phyloP scores from a whole-genome alignment of 129 eudicot species.

The Centella asiatica region DNA sequence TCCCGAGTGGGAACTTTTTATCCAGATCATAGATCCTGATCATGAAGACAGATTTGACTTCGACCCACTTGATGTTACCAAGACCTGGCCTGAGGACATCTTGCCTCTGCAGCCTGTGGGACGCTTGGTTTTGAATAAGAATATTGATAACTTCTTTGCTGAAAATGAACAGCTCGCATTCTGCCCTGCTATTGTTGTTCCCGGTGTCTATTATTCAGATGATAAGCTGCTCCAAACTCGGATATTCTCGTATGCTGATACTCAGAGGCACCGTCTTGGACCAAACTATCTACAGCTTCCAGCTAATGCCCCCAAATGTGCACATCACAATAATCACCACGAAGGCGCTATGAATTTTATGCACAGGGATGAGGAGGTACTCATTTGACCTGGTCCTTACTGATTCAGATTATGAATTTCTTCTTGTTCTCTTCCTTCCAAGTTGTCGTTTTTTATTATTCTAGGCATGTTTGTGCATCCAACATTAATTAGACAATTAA shows the following conservation, averaged over 20 bases:
- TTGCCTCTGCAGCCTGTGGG: constrained; percentile 81
- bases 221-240: constrained; percentile 77
- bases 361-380: constrained; percentile 82
- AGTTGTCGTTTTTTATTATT: not conserved
- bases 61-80: constrained; percentile 76
- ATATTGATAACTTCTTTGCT: constrained; percentile 77
- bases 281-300: constrained; percentile 77
- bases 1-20: constrained; percentile 72
- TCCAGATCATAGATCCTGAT: constrained; percentile 67
- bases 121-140: constrained; percentile 71
- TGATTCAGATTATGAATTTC: too few species aligned
- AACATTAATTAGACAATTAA: not conserved
- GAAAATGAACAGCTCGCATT: constrained; percentile 85
- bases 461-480: too few species aligned
- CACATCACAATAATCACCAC: constrained; percentile 76
- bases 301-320: constrained; percentile 67
- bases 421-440: not conserved
- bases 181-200: constrained; percentile 64
- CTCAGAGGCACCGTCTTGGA: constrained; percentile 78
- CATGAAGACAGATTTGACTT: constrained; percentile 68
- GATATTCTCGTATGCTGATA: constrained; percentile 63
- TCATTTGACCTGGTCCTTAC: not conserved
- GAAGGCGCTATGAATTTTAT: constrained; percentile 74
- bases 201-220: constrained; percentile 66
- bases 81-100: constrained; percentile 85